Percentiles rank a stretch among this genome's conserved stretches.
Evolutionary conservation across 441 rosid genomes (phyloP).

Genomic region (Pelargonium cotyledonis): DNA sequence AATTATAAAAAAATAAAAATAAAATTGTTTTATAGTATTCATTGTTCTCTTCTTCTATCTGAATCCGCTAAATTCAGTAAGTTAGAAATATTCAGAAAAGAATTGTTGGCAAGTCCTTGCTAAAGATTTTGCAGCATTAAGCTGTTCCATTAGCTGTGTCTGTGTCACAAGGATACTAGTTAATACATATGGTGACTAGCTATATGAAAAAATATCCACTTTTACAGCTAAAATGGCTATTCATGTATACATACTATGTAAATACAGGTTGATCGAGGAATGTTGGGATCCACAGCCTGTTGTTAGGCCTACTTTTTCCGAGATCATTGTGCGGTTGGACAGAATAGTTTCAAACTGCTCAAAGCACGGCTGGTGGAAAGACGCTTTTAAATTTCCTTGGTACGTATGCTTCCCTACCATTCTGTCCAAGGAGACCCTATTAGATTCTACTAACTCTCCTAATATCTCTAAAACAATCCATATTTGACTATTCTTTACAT

Average conservation of each 20-base stretch:
- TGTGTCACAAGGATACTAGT: too few relatives aligned
- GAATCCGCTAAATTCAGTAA: too few relatives aligned
- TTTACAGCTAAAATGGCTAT: background rate
- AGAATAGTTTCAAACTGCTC: constrained; percentile 53
- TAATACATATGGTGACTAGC: too few relatives aligned
- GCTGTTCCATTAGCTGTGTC: background rate
- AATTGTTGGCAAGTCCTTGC: background rate
- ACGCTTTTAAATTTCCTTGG: constrained; percentile 59
- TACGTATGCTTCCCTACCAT: constrained; percentile 23
- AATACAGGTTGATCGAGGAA: constrained; percentile 65
- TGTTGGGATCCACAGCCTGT: constrained; percentile 63
- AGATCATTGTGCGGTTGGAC: constrained; percentile 66
- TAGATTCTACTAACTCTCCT: background rate
- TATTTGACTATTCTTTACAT: background rate
- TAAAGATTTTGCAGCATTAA: background rate
- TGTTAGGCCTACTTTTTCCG: constrained; percentile 58
- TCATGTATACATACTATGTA: background rate
- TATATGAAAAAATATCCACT: background rate
- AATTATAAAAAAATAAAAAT: too few relatives aligned
- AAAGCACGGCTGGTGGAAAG: constrained; percentile 84
- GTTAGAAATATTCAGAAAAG: too few relatives aligned
- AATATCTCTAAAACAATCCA: background rate
- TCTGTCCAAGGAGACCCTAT: constrained; percentile 27
- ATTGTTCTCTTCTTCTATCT: too few relatives aligned
- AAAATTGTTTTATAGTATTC: too few relatives aligned